Conservation (phyloP, 129 eudicot species). For the Flaveria linearis region DNA sequence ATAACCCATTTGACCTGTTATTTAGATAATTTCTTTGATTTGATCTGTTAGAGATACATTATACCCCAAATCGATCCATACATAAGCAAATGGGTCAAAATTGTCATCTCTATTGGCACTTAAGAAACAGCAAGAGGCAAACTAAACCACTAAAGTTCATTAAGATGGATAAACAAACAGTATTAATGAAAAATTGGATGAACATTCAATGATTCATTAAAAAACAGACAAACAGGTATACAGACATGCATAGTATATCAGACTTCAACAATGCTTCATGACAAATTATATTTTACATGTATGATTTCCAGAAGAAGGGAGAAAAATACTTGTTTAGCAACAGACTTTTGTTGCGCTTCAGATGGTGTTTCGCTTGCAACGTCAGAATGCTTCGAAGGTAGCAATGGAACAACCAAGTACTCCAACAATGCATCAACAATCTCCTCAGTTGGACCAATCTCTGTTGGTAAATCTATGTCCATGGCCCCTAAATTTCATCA, state of each 20-base stretch:
- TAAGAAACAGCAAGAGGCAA: background rate
- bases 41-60: background rate
- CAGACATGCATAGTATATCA: background rate
- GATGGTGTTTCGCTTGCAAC: slow-evolving; percentile 32
- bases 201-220: background rate
- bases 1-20: background rate
- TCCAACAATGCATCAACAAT: slow-evolving; percentile 53
- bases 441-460: slow-evolving; percentile 54
- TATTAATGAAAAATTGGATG: background rate
- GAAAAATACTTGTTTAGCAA: slow-evolving; percentile 59
- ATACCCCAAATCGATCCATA: background rate
- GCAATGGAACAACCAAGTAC: slow-evolving; percentile 62
- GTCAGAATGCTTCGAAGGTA: slow-evolving; percentile 41
- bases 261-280: background rate
- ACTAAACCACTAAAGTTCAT: background rate
- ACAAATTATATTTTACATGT: background rate
- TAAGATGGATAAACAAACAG: background rate
- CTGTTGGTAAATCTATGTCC: slow-evolving; percentile 36
- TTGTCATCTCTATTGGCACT: background rate
- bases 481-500: slow-evolving; percentile 26
- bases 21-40: slow-evolving; percentile 5
- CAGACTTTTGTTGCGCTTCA: slow-evolving; percentile 43
- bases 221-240: background rate
- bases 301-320: slow-evolving; percentile 2
- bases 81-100: background rate